Evolutionary conservation across 2,329 filamentous ascomycete genomes (phyloP).

Genomic region (Arthroderma uncinatum): DNA sequence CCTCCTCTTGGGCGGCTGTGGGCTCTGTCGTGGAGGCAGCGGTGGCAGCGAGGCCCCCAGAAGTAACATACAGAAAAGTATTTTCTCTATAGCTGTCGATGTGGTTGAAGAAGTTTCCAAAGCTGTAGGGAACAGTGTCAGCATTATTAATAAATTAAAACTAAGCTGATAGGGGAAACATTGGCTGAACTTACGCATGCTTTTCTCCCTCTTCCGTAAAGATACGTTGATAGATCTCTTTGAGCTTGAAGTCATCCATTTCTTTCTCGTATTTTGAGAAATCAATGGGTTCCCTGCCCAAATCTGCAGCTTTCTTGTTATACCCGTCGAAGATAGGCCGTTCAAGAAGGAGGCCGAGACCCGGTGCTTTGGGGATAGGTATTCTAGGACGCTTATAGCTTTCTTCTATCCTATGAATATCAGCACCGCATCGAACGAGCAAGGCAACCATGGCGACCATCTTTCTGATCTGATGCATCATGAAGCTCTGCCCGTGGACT

Average conservation of each 20-base stretch:
- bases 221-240: constrained; percentile 83
- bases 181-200: constrained; percentile 56
- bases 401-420: constrained; percentile 57
- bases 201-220: constrained; percentile 81
- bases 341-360: constrained; percentile 77
- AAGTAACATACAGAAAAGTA: constrained; percentile 64
- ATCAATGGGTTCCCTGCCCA: constrained; percentile 58
- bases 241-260: constrained; percentile 80
- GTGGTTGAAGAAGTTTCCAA: constrained; percentile 68
- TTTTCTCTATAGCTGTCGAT: constrained; percentile 62
- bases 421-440: constrained; percentile 71
- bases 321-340: constrained; percentile 84
- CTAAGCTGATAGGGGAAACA: neutral
- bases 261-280: constrained; percentile 67
- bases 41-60: constrained; percentile 53
- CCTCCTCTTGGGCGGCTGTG: constrained; percentile 7
- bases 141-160: neutral
- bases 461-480: constrained; percentile 99
- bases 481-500: constrained; percentile 96
- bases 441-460: constrained; percentile 93
- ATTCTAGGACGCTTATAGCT: constrained; percentile 63
- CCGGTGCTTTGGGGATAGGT: constrained; percentile 87
- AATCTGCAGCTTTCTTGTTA: constrained; percentile 59
- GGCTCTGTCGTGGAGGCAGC: constrained; percentile 7
- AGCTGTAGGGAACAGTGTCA: constrained; percentile 37